phyloP scores from a whole-genome alignment of 768 basidiomycete genomes.

The Coprinellus aureogranulatus region DNA sequence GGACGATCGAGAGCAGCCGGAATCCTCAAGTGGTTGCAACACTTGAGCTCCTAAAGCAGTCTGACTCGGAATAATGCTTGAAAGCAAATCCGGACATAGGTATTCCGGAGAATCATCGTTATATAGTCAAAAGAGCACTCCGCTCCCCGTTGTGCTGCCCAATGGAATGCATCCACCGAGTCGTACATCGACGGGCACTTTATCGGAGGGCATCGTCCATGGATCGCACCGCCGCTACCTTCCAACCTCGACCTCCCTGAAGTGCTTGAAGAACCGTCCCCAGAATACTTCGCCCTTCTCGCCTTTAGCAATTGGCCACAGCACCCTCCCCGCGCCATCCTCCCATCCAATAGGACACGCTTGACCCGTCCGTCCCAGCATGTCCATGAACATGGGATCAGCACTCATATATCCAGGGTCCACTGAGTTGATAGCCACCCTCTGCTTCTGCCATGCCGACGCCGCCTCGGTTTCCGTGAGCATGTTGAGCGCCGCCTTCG shows the following conservation, averaged over 20 bases:
- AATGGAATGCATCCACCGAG: too few relatives aligned
- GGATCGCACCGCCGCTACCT: too few relatives aligned
- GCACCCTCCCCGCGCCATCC: slow-evolving; percentile 31
- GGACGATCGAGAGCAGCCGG: slow-evolving; percentile 16
- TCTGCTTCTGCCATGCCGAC: slow-evolving; percentile 25
- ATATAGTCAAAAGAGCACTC: too few relatives aligned
- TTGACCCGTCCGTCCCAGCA: slow-evolving; percentile 18
- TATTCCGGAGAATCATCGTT: too few relatives aligned
- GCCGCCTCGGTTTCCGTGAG: slow-evolving; percentile 33
- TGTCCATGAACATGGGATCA: slow-evolving; percentile 30
- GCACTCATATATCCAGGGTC: slow-evolving; percentile 39
- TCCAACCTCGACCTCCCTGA: slow-evolving; percentile 21
- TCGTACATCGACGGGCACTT: too few relatives aligned
- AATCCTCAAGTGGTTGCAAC: slow-evolving; percentile 11
- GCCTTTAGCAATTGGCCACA: slow-evolving; percentile 32
- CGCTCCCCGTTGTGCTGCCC: too few relatives aligned
- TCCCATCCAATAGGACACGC: slow-evolving; percentile 31
- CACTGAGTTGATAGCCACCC: slow-evolving; percentile 32
- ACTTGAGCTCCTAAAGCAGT: slow-evolving; percentile 13
- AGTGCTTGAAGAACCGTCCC: slow-evolving; percentile 36
- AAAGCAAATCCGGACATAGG: too few relatives aligned
- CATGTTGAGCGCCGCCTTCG: slow-evolving; percentile 38
- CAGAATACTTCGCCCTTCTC: slow-evolving; percentile 28
- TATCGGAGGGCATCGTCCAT: too few relatives aligned
- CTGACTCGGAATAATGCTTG: slow-evolving; percentile 12